These are phyloP conservation scores for Leucaena leucocephala DNA, from an alignment of 306 rosid genomes.

Conservation along the genomic window DNA sequence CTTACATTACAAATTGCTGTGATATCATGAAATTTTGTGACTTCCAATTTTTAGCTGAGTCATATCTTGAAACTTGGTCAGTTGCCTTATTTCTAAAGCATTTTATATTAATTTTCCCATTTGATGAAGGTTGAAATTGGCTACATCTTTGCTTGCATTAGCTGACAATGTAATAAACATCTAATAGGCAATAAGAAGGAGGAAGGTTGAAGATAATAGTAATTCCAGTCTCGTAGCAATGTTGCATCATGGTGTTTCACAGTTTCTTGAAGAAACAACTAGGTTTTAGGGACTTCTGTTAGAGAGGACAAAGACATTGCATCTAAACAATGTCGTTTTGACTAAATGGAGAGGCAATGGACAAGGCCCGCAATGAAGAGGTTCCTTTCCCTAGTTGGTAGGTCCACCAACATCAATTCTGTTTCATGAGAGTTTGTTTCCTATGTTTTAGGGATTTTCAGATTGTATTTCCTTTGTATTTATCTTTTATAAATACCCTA, in stretches of 20 bases:
- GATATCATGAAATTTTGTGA: background rate
- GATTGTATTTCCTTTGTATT: too few species aligned
- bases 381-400: too few species aligned
- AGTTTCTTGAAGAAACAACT: slow-evolving; percentile 69
- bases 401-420: too few species aligned
- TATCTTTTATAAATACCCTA: too few species aligned
- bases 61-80: background rate
- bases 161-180: slow-evolving; percentile 28
- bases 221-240: slow-evolving; percentile 65
- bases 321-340: background rate
- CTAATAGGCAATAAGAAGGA: slow-evolving; percentile 64
- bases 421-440: too few species aligned
- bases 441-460: too few species aligned
- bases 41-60: background rate
- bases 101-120: background rate
- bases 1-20: background rate
- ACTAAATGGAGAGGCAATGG: too few species aligned
- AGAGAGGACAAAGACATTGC: slow-evolving; percentile 54
- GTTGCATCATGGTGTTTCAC: slow-evolving; percentile 67
- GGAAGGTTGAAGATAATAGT: slow-evolving; percentile 76
- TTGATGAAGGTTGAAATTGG: background rate
- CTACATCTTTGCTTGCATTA: background rate
- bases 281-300: slow-evolving; percentile 28
- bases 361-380: too few species aligned
- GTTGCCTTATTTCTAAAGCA: background rate